Evolutionary conservation across 78 protist genomes (phyloP).

Genomic region (Pelomyxa schiedti): DNA sequence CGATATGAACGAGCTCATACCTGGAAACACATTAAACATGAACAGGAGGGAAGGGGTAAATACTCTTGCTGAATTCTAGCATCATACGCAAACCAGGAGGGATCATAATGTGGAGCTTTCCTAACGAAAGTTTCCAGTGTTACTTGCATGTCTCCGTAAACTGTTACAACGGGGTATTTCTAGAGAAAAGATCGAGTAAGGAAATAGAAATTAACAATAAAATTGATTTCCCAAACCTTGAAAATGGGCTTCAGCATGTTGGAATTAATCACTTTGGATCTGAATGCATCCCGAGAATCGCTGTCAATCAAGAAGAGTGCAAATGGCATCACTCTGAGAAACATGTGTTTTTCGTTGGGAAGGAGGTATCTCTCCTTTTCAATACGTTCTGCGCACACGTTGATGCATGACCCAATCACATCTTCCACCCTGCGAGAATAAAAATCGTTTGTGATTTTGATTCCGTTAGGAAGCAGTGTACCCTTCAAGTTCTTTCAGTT

Average conservation of each 20-base stretch:
- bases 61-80: no score
- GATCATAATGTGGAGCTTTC: slow-evolving; percentile 41
- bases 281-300: no score
- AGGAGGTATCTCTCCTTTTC: slow-evolving; percentile 30
- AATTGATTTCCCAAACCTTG: neutral
- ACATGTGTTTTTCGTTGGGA: slow-evolving; percentile 57
- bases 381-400: slow-evolving; percentile 6
- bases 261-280: slow-evolving; percentile 8
- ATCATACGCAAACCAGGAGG: no score
- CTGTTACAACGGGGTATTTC: slow-evolving; percentile 53
- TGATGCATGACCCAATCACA: slow-evolving; percentile 11
- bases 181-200: no score
- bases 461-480: no score
- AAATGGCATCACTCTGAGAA: slow-evolving; percentile 52
- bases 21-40: slow-evolving; percentile 16
- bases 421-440: neutral
- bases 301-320: slow-evolving; percentile 37
- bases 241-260: slow-evolving; percentile 34
- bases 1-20: slow-evolving; percentile 25
- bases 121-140: slow-evolving; percentile 22
- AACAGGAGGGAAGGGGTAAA: no score
- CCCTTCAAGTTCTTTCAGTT: slow-evolving; percentile 13
- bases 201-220: neutral
- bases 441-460: no score
- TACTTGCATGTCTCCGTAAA: slow-evolving; percentile 75